A percentile compares a stretch with the other conserved stretches of the same genome.
Evolutionary conservation across 1,284 basidiomycete species (phyloP).

Genomic region (Amylostereum areolatum): DNA sequence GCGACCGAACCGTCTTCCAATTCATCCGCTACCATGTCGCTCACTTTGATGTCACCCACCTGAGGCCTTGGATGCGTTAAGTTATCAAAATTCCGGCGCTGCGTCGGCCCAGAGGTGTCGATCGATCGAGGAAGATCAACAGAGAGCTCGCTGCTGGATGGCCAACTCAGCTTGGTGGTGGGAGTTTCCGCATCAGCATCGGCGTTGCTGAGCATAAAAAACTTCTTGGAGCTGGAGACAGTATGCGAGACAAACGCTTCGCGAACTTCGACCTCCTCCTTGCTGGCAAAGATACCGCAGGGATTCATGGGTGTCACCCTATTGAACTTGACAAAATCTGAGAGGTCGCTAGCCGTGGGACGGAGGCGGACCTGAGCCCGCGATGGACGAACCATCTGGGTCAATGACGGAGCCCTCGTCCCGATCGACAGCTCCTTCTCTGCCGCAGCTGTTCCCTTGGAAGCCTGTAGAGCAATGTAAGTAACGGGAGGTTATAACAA

Average conservation of each 20-base stretch:
- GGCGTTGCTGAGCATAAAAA: slow-evolving; percentile 61
- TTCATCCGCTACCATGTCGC: slow-evolving; percentile 49
- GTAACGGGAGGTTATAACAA: background rate
- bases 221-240: slow-evolving; percentile 83
- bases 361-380: slow-evolving; percentile 43
- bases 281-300: slow-evolving; percentile 10
- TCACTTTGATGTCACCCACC: slow-evolving; percentile 37
- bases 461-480: slow-evolving; percentile 35
- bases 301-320: slow-evolving; percentile 62
- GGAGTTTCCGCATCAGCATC: slow-evolving; percentile 47
- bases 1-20: background rate
- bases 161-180: slow-evolving; percentile 39
- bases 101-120: slow-evolving; percentile 31
- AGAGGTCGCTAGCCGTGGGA: slow-evolving; percentile 79
- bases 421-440: slow-evolving; percentile 79
- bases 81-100: slow-evolving; percentile 73
- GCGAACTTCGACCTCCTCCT: slow-evolving; percentile 54
- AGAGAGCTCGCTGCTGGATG: slow-evolving; percentile 45
- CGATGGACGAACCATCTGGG: slow-evolving; percentile 86
- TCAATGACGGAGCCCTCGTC: slow-evolving; percentile 44
- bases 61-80: slow-evolving; percentile 53
- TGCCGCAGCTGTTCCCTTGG: slow-evolving; percentile 59
- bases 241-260: slow-evolving; percentile 71
- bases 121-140: slow-evolving; percentile 36
- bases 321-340: slow-evolving; percentile 80